Percentiles rank a stretch among this genome's conserved stretches.
phyloP scores from a whole-genome alignment of 1,139 yeast species.

The Blastobotrys buckinghamii region DNA sequence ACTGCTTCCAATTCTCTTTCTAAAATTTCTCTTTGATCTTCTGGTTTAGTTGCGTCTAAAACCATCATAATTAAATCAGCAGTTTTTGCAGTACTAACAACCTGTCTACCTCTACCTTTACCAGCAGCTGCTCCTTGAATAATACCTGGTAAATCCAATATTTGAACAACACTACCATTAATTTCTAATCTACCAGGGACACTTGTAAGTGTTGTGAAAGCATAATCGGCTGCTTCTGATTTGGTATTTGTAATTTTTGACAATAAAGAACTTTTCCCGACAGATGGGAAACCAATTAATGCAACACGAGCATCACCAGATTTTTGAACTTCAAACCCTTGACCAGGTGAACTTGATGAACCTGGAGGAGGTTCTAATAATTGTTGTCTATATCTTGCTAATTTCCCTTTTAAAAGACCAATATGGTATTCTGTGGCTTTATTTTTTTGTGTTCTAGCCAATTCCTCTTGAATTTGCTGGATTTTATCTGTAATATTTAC shows the following conservation, averaged over 20 bases:
- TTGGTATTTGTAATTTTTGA: slow-evolving; percentile 85
- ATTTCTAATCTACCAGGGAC: slow-evolving; percentile 94
- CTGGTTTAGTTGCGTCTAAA: slow-evolving; percentile 89
- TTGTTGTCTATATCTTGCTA: slow-evolving; percentile 91
- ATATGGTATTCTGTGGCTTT: slow-evolving; percentile 97
- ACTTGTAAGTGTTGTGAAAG: slow-evolving; percentile 92
- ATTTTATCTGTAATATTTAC: slow-evolving; percentile 56
- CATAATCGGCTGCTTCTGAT: slow-evolving; percentile 91
- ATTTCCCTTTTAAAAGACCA: slow-evolving; percentile 87
- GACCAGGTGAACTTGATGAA: slow-evolving; percentile 71
- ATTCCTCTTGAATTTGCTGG: slow-evolving; percentile 85
- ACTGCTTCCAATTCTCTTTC: slow-evolving; percentile 90
- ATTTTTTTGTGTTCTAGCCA: slow-evolving; percentile 92
- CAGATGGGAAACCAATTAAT: slow-evolving; percentile 94
- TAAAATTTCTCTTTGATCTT: slow-evolving; percentile 77
- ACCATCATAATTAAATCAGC: slow-evolving; percentile 92
- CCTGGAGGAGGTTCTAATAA: slow-evolving; percentile 81
- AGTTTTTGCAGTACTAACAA: slow-evolving; percentile 91
- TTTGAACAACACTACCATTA: slow-evolving; percentile 95
- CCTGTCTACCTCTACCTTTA: slow-evolving; percentile 96
- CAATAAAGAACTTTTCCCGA: slow-evolving; percentile 88
- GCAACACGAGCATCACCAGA: slow-evolving; percentile 97
- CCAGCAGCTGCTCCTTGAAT: slow-evolving; percentile 97
- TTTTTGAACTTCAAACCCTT: slow-evolving; percentile 92
- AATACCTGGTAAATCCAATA: slow-evolving; percentile 95